phyloP scores from a whole-genome alignment of 2,329 filamentous ascomycete species.

The Sporothrix pseudoabietina region DNA sequence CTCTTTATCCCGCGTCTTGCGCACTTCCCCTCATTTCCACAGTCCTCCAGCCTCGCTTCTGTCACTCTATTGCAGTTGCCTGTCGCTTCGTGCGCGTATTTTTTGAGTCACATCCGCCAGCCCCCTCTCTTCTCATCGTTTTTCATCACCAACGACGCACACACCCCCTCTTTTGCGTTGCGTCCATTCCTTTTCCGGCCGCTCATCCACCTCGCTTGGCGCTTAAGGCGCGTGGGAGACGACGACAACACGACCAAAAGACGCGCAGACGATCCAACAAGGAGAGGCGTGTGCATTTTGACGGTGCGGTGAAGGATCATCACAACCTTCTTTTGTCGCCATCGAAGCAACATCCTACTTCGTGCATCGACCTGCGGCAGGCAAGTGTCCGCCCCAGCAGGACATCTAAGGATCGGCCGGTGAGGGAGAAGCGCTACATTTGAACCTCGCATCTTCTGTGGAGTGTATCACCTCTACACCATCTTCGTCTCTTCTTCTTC shows the following conservation, averaged over 20 bases:
- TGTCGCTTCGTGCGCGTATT: slow-evolving; percentile 17
- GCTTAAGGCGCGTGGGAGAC: slow-evolving; percentile 8
- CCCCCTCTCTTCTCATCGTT: background rate
- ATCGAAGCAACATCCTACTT: background rate
- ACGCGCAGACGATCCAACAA: background rate
- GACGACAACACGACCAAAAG: background rate
- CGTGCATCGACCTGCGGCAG: background rate
- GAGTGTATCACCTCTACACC: background rate
- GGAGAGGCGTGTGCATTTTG: slow-evolving; percentile 12
- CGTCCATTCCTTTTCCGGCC: background rate
- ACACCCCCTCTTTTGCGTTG: background rate
- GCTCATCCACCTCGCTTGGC: background rate
- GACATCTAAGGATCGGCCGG: background rate
- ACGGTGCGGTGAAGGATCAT: background rate
- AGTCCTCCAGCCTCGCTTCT: background rate
- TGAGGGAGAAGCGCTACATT: slow-evolving; percentile 16
- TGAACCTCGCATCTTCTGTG: background rate
- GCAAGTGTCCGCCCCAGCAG: background rate
- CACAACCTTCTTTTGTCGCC: background rate
- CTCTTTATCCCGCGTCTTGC: background rate
- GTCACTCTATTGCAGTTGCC: background rate
- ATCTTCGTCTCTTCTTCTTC: background rate
- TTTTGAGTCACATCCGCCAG: background rate
- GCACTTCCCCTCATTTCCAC: background rate
- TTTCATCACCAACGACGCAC: background rate